A percentile compares a stretch with the other conserved stretches of the same genome.
Evolutionary conservation across 768 basidiomycete species (phyloP).

Genomic region (Russula earlei): DNA sequence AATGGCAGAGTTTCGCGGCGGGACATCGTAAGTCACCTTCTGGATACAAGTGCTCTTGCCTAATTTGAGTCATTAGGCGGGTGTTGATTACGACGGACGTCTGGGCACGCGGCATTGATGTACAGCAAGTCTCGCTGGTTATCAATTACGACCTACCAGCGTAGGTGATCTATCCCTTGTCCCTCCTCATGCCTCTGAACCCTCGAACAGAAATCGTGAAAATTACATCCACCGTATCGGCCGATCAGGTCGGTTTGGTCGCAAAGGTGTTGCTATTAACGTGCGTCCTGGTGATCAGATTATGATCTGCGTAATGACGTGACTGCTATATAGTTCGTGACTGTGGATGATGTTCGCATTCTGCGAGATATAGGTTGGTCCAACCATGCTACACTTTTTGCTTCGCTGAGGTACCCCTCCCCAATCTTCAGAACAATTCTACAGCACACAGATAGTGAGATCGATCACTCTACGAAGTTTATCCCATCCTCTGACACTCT

Average conservation of each 20-base stretch:
- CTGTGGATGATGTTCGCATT: constrained; percentile 91
- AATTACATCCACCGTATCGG: constrained; percentile 99
- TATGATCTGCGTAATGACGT: neutral
- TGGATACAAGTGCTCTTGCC: neutral
- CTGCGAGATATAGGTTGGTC: constrained; percentile 90
- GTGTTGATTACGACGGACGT: constrained; percentile 95
- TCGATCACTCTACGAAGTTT: neutral
- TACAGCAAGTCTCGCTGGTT: constrained; percentile 94
- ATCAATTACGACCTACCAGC: constrained; percentile 96
- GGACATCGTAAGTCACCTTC: constrained; percentile 63
- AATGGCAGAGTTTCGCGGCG: constrained; percentile 93
- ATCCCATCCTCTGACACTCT: constrained; percentile 21
- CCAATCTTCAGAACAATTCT: constrained; percentile 71
- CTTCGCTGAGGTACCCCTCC: neutral
- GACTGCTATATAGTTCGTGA: constrained; percentile 56
- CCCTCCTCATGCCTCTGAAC: neutral
- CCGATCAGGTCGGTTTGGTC: constrained; percentile 95
- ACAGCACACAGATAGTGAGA: constrained; percentile 85
- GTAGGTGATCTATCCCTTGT: constrained; percentile 36
- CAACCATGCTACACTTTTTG: neutral
- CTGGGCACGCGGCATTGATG: constrained; percentile 97
- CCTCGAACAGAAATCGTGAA: constrained; percentile 69
- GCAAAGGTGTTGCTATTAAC: constrained; percentile 99
- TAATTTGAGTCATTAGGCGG: constrained; percentile 40
- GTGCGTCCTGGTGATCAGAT: constrained; percentile 38